These are phyloP conservation scores for Clitoria ternatea DNA, from an alignment of 306 rosid genomes.

Conservation along the genomic window DNA sequence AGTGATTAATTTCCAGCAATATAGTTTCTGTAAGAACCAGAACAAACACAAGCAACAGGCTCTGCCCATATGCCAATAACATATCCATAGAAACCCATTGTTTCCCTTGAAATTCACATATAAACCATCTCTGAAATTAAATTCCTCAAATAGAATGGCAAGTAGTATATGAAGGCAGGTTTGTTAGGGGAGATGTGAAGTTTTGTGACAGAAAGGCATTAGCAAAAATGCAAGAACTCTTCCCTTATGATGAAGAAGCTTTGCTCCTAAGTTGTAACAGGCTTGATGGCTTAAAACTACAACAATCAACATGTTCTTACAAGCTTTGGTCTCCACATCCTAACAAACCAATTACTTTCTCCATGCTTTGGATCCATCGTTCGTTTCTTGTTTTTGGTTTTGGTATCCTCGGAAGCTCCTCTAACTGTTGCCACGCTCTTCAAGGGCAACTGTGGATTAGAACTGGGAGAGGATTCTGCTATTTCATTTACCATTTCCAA, in stretches of 20 bases:
- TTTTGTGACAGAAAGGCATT: not conserved
- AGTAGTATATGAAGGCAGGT: not conserved
- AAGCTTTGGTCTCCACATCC: slow-evolving; percentile 56
- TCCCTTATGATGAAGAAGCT: slow-evolving; percentile 16
- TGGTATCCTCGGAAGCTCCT: slow-evolving; percentile 31
- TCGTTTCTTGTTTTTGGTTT: slow-evolving; percentile 41
- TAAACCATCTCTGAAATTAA: not conserved
- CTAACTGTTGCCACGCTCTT: slow-evolving; percentile 30
- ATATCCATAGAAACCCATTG: not conserved
- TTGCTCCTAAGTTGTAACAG: slow-evolving; percentile 6
- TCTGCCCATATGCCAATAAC: not conserved
- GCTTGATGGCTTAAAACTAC: slow-evolving; percentile 14
- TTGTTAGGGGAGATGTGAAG: not conserved
- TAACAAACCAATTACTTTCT: slow-evolving; percentile 59
- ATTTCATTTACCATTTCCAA: slow-evolving; percentile 73
- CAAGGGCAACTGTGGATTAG: slow-evolving; percentile 42
- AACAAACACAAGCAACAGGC: slow-evolving; percentile 21
- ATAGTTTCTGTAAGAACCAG: not conserved
- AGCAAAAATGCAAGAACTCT: slow-evolving; percentile 21
- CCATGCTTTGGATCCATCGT: slow-evolving; percentile 41
- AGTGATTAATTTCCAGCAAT: not conserved
- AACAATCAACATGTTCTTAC: slow-evolving; percentile 49
- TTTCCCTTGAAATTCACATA: not conserved
- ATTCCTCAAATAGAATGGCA: slow-evolving; percentile 17
- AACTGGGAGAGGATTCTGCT: slow-evolving; percentile 33